A percentile compares a stretch with the other conserved stretches of the same genome.
Conservation (phyloP, 768 basidiomycete species). For the Tricholoma sp. region DNA sequence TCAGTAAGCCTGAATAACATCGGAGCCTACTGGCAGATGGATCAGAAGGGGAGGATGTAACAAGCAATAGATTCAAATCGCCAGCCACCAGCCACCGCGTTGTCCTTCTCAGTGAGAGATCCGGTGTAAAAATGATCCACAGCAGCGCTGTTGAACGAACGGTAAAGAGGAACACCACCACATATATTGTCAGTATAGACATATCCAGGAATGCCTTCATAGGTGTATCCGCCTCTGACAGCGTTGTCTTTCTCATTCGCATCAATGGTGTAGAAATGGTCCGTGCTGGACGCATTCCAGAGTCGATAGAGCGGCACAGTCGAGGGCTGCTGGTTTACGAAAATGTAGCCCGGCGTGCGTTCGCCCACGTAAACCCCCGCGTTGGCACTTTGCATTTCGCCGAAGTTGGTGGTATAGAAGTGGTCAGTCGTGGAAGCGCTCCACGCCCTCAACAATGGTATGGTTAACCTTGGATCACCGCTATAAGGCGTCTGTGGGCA, state of each 20-base stretch:
- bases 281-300: constrained; percentile 10
- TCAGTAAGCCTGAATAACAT: no score
- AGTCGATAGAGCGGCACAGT: constrained; percentile 19
- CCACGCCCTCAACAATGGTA: constrained; percentile 7
- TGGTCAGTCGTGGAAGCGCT: constrained; percentile 17
- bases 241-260: constrained; percentile 7
- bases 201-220: constrained; percentile 17
- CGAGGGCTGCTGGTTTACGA: constrained; percentile 8
- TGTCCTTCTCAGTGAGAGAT: constrained; percentile 14
- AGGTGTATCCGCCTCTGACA: constrained; percentile 13
- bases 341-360: constrained; percentile 14
- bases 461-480: background rate
- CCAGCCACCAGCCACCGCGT: constrained; percentile 17
- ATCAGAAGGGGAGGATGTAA: constrained; percentile 10
- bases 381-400: constrained; percentile 7
- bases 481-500: background rate
- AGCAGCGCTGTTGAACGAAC: constrained; percentile 8
- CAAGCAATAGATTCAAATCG: constrained; percentile 13
- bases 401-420: constrained; percentile 17
- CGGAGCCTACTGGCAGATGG: background rate
- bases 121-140: constrained; percentile 18
- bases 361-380: constrained; percentile 13
- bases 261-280: constrained; percentile 16
- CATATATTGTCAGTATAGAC: constrained; percentile 6
- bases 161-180: constrained; percentile 16